A percentile compares a stretch with the other conserved stretches of the same genome.
Evolutionary conservation across 2,329 filamentous ascomycete genomes (phyloP).

Genomic region (Graphilbum fragrans): DNA sequence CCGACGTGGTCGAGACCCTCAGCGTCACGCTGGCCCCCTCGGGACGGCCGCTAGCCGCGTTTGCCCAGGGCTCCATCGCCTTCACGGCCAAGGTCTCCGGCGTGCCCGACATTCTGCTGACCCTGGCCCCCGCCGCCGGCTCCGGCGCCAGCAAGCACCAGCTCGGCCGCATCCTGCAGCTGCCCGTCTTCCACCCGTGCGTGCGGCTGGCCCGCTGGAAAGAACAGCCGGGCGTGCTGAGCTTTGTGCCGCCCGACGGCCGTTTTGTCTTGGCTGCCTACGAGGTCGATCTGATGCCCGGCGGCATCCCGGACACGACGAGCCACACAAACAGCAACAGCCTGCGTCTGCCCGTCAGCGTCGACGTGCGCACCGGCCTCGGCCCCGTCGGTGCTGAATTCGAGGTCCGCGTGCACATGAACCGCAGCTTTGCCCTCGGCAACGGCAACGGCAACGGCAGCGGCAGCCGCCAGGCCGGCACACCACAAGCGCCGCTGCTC

Average conservation of each 20-base stretch:
- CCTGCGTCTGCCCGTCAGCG: conserved; percentile 67
- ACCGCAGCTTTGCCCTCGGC: conserved; percentile 44
- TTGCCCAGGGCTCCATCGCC: conserved; percentile 83
- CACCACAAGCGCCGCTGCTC: conserved; percentile 46
- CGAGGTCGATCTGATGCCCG: conserved; percentile 78
- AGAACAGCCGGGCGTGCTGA: conserved; percentile 80
- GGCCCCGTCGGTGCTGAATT: conserved; percentile 72
- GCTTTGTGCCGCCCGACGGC: conserved; percentile 90
- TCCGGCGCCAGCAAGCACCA: conserved; percentile 41
- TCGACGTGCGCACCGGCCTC: conserved; percentile 72
- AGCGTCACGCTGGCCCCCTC: conserved; percentile 83
- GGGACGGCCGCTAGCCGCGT: conserved; percentile 72
- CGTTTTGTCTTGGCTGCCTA: conserved; percentile 89
- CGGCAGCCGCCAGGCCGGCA: conserved; percentile 29
- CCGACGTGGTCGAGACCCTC: conserved; percentile 86
- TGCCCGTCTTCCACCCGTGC: conserved; percentile 93
- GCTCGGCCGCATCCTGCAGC: conserved; percentile 61
- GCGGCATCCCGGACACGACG: conserved; percentile 25
- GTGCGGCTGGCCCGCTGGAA: conserved; percentile 85
- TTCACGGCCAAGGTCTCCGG: conserved; percentile 95
- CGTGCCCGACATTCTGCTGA: conserved; percentile 78
- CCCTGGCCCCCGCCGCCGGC: conserved; percentile 69
- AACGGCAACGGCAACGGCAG: conserved; percentile 17
- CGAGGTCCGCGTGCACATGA: conserved; percentile 67
- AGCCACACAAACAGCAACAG: conserved; percentile 38